Evolutionary conservation across 352 stramenopile species (phyloP), one percentile per base, ranked within the genome.

Genomic region (Phytophthora quininea): DNA sequence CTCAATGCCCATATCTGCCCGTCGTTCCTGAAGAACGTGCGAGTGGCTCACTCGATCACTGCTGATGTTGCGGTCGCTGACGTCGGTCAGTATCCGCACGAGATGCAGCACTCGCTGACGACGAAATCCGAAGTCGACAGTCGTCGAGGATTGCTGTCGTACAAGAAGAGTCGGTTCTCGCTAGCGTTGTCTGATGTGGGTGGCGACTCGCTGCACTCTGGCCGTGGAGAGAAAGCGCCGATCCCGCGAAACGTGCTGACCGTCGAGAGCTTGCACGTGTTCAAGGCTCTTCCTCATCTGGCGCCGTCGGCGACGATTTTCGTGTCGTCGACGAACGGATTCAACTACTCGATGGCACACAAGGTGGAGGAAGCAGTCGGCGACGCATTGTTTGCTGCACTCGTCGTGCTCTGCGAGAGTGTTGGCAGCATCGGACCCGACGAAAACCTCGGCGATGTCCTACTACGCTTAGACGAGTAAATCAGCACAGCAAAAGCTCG

Each of bases 341-440:
- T 89, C 57, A 70, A 78, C 47, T 91, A 91, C 55, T 78, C 78
- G 3, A 88, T 91, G 74, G 84, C 86, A 38, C 62, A 80, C 58
- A 91, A 89, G 52, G 54, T 88, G 35, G 62, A 80, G 9, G 11
- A 42, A 11, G 62, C 69, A 0, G 54, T 74, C 0, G 78, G 68
- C 1, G 51, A 67, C 0, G 53, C 73, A 7, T 56, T 89, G 46
- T 91, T 91, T 51, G 66, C 55, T 15, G 47, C 48, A 8, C n/a
- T 79, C 3, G 72, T 79, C 53, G 33, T 73, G 29, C 49, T 79
- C 6, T 69, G 54, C 14, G 67, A 79, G 47, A 69, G 56, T 29
- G 56, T 79, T 24, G 57, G 67, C 2, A 53, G 5, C n/a, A 67
- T 76, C 33, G 64, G 54, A 56, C 6, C 40, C 4, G 50, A 74